phyloP scores from a whole-genome alignment of 2,329 filamentous ascomycete species.

The Leptographium wingfieldii region DNA sequence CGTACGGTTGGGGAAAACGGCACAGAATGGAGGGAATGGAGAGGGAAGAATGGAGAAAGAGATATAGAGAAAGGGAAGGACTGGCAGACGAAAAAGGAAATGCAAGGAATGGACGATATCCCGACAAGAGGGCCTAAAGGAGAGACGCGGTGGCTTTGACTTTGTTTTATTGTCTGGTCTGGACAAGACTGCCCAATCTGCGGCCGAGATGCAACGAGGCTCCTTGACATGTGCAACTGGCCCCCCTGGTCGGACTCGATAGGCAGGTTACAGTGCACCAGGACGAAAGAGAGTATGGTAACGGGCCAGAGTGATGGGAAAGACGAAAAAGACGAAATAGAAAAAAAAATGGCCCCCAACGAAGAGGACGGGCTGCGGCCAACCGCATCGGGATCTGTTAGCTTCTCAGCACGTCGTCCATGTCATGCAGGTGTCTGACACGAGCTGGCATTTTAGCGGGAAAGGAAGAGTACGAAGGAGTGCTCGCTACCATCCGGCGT shows the following conservation, averaged over 20 bases:
- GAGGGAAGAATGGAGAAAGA: background rate
- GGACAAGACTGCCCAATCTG: too few relatives aligned
- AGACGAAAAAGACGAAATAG: background rate
- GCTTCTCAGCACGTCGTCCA: too few relatives aligned
- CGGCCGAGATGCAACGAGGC: too few relatives aligned
- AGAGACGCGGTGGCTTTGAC: too few relatives aligned
- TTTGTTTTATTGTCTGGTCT: too few relatives aligned
- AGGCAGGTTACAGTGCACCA: background rate
- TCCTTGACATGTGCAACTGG: background rate
- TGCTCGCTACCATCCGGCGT: too few relatives aligned
- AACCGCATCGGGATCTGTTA: too few relatives aligned
- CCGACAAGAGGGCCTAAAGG: background rate
- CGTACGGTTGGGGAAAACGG: background rate
- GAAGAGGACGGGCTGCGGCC: background rate
- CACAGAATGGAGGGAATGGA: background rate
- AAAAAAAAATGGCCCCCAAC: constrained; percentile 10
- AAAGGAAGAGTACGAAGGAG: too few relatives aligned
- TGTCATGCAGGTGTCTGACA: too few relatives aligned
- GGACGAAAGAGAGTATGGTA: background rate
- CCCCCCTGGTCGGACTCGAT: background rate
- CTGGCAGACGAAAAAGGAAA: background rate
- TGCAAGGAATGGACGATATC: background rate
- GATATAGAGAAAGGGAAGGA: too few relatives aligned
- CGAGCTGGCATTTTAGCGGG: too few relatives aligned
- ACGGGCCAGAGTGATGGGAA: background rate